phyloP scores from a whole-genome alignment of 2,329 filamentous ascomycete genomes.

The Sporothrix humicola region DNA sequence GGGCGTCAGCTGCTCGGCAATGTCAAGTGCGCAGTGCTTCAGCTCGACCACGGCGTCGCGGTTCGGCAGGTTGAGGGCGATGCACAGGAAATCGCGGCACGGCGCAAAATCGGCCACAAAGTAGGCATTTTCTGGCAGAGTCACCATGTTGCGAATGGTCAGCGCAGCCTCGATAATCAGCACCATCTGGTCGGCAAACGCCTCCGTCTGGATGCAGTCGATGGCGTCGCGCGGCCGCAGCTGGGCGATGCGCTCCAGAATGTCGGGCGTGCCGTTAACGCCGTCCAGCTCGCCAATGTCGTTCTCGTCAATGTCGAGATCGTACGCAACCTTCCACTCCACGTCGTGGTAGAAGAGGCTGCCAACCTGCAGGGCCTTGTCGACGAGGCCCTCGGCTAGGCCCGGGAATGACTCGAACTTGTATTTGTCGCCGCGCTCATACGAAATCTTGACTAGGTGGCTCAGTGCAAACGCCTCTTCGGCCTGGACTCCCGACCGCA shows the following conservation, averaged over 20 bases:
- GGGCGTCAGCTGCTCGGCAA: constrained; percentile 86
- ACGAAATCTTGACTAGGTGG: constrained; percentile 93
- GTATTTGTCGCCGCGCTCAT: constrained; percentile 93
- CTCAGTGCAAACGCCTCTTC: constrained; percentile 94
- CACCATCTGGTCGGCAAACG: constrained; percentile 72
- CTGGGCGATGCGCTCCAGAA: constrained; percentile 72
- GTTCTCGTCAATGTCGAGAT: constrained; percentile 57
- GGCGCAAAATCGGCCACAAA: constrained; percentile 78
- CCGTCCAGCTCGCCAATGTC: constrained; percentile 59
- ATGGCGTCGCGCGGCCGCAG: constrained; percentile 65
- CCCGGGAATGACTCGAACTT: constrained; percentile 90
- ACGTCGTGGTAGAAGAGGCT: constrained; percentile 76
- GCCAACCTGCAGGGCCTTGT: constrained; percentile 80
- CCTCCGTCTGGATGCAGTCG: constrained; percentile 73
- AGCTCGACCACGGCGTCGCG: constrained; percentile 78
- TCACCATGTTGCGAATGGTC: constrained; percentile 95
- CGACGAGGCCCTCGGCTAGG: constrained; percentile 84
- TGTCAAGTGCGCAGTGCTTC: constrained; percentile 89
- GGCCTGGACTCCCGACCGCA: constrained; percentile 77
- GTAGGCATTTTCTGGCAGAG: constrained; percentile 83
- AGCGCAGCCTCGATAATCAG: constrained; percentile 85
- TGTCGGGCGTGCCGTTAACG: constrained; percentile 71
- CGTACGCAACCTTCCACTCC: constrained; percentile 79
- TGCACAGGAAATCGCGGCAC: constrained; percentile 80
- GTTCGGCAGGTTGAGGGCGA: constrained; percentile 77